Percentiles rank a stretch among this genome's conserved stretches.
Conservation (phyloP, 306 rosid genomes). For the Mimosa pudica region DNA sequence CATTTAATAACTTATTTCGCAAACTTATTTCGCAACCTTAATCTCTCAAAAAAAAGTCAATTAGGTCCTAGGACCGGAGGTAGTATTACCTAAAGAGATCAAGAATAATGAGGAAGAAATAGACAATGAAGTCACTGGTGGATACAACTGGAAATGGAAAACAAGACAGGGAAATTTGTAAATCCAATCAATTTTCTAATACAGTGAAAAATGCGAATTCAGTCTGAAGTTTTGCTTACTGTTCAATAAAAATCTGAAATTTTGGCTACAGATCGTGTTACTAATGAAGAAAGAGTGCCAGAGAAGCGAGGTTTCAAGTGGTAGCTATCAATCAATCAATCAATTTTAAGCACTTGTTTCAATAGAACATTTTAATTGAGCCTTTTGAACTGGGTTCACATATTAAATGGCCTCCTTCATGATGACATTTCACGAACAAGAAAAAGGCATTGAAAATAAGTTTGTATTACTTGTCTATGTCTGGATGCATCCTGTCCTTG, state of each 20-base stretch:
- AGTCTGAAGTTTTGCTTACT: neutral
- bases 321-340: neutral
- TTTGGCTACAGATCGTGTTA: neutral
- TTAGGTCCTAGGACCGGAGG: too few relatives aligned
- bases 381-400: neutral
- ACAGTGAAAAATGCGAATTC: neutral
- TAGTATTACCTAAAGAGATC: too few relatives aligned
- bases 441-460: constrained; percentile 19
- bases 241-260: neutral
- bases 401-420: constrained; percentile 20
- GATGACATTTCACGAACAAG: constrained; percentile 30
- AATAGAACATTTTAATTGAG: neutral
- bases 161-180: neutral
- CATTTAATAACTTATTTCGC: too few relatives aligned
- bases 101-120: neutral
- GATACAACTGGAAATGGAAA: neutral
- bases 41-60: too few relatives aligned
- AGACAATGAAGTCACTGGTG: neutral
- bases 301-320: neutral
- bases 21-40: too few relatives aligned
- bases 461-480: constrained; percentile 15
- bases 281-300: neutral
- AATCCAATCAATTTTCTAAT: neutral
- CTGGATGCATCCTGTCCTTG: neutral
- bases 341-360: neutral